phyloP scores from a whole-genome alignment of 2,329 filamentous ascomycete genomes.

The Colletotrichum phormii region DNA sequence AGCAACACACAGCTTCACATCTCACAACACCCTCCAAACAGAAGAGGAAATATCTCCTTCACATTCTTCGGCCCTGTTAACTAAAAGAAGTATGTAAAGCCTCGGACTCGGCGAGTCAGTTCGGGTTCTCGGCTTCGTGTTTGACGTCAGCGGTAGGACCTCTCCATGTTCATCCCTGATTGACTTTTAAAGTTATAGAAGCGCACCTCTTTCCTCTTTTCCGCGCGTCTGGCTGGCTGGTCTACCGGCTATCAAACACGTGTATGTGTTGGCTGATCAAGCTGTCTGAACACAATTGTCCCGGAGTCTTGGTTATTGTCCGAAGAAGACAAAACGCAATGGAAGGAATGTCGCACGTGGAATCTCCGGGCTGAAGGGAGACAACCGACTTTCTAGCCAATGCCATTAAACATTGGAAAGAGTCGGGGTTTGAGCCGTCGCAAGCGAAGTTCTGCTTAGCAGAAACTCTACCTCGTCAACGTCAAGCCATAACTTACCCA shows the following conservation, averaged over 20 bases:
- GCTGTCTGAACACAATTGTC: neutral
- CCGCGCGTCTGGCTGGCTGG: neutral
- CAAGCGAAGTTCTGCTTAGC: neutral
- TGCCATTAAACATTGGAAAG: neutral
- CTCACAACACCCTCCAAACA: neutral
- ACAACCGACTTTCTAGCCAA: neutral
- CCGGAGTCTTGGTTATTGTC: neutral
- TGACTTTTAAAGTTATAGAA: neutral
- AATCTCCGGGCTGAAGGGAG: neutral
- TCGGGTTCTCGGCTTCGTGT: neutral
- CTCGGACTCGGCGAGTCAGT: neutral
- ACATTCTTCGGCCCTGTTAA: neutral
- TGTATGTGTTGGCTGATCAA: neutral
- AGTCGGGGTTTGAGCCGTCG: neutral
- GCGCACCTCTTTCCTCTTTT: neutral
- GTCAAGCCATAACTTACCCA: neutral
- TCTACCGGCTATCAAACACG: neutral
- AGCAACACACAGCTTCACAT: neutral
- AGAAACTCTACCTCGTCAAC: neutral
- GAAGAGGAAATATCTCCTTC: neutral
- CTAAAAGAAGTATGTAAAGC: neutral
- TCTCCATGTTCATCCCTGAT: neutral
- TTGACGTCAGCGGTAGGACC: neutral
- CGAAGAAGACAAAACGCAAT: neutral
- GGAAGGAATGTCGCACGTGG: neutral